Percentiles rank a stretch among this genome's conserved stretches.
phyloP scores from a whole-genome alignment of 768 basidiomycete species.

The Lentinula aciculospora region DNA sequence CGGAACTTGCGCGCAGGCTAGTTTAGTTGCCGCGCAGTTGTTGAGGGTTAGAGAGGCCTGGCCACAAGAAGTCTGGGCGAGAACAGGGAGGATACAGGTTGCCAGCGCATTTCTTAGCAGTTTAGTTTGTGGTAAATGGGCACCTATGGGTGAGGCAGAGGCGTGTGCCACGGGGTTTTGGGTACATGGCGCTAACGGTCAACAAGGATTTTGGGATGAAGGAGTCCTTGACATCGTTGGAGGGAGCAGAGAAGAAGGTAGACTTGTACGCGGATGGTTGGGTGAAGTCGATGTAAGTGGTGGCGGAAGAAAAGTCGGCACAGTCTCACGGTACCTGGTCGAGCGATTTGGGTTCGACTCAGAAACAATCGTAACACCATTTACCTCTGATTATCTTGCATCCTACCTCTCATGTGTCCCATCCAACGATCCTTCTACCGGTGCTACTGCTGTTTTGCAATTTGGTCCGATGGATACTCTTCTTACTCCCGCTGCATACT shows the following conservation, averaged over 20 bases:
- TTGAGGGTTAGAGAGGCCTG: slow-evolving; percentile 74
- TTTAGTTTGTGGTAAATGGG: slow-evolving; percentile 66
- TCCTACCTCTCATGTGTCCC: slow-evolving; percentile 75
- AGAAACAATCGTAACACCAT: slow-evolving; percentile 69
- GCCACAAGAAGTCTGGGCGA: slow-evolving; percentile 72
- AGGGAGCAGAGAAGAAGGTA: slow-evolving; percentile 68
- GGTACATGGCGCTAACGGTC: slow-evolving; percentile 46
- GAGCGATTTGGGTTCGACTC: slow-evolving; percentile 80
- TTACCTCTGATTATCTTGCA: slow-evolving; percentile 74
- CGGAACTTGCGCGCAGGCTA: slow-evolving; percentile 66
- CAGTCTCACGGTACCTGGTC: slow-evolving; percentile 67
- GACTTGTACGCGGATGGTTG: slow-evolving; percentile 69
- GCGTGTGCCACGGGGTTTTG: slow-evolving; percentile 78
- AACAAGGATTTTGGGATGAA: slow-evolving; percentile 73
- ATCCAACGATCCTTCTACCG: slow-evolving; percentile 25
- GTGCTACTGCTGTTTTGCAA: slow-evolving; percentile 67
- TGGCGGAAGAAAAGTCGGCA: slow-evolving; percentile 58
- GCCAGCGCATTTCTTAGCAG: slow-evolving; percentile 72
- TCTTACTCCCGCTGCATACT: slow-evolving; percentile 70
- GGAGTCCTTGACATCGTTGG: slow-evolving; percentile 72
- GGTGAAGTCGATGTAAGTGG: slow-evolving; percentile 76
- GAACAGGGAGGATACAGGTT: slow-evolving; percentile 74
- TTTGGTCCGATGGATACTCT: slow-evolving; percentile 81
- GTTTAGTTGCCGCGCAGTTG: slow-evolving; percentile 70
- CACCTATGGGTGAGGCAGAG: slow-evolving; percentile 68